A percentile compares a stretch with the other conserved stretches of the same genome.
Conservation (phyloP, 2,329 filamentous ascomycete species). For the Aspergillus pseudonomiae region DNA sequence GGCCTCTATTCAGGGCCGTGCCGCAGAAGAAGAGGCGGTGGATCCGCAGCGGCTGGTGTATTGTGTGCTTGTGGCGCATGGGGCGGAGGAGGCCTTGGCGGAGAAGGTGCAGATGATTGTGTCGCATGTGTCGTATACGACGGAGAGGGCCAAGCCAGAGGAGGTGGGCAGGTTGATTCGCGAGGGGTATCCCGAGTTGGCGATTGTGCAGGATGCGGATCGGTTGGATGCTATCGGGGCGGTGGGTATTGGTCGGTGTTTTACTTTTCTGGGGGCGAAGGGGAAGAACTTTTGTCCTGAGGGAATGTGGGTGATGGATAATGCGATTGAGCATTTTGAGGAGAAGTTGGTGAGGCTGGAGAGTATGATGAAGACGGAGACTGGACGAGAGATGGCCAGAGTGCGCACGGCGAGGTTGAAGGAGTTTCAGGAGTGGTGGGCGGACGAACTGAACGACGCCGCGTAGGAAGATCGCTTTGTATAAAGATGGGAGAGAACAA, state of each 20-base stretch:
- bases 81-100: constrained; percentile 63
- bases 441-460: constrained; percentile 46
- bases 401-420: constrained; percentile 53
- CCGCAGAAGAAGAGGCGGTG: constrained; percentile 14
- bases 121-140: constrained; percentile 75
- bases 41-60: constrained; percentile 32
- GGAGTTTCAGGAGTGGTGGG: constrained; percentile 58
- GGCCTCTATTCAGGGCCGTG: neutral
- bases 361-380: constrained; percentile 61
- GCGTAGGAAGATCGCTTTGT: neutral
- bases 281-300: constrained; percentile 28
- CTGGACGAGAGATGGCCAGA: constrained; percentile 54
- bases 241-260: constrained; percentile 77
- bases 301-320: constrained; percentile 56
- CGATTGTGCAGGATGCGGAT: constrained; percentile 89
- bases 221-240: constrained; percentile 88
- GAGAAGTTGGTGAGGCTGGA: constrained; percentile 72
- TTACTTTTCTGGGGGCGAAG: constrained; percentile 72
- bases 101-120: constrained; percentile 71
- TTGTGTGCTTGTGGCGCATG: constrained; percentile 38
- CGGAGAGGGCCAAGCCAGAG: constrained; percentile 67
- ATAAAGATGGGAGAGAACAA: neutral
- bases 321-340: constrained; percentile 73
- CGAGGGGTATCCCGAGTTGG: constrained; percentile 68
- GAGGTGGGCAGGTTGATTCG: constrained; percentile 64